A percentile compares a stretch with the other conserved stretches of the same genome.
phyloP scores from a whole-genome alignment of 768 basidiomycete species.

The Daedaleopsis sinensis region DNA sequence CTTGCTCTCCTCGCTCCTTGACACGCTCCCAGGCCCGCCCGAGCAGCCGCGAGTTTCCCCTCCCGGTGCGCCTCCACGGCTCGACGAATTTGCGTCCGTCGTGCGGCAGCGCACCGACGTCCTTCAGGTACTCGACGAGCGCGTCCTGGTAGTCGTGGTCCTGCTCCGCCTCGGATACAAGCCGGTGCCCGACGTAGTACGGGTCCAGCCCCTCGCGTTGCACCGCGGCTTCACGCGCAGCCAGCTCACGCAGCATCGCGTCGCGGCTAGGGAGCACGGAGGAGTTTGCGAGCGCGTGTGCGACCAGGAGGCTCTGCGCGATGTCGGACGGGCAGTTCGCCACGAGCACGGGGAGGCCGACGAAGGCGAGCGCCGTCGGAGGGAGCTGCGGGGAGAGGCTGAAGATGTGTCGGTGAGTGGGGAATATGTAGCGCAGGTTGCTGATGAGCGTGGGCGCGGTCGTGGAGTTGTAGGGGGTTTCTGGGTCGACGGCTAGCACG shows the following conservation, averaged over 20 bases:
- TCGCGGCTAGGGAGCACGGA: conserved; percentile 43
- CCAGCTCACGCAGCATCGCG: conserved; percentile 44
- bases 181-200: conserved; percentile 49
- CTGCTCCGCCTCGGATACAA: conserved; percentile 34
- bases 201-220: conserved; percentile 51
- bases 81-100: conserved; percentile 52
- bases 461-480: conserved; percentile 23
- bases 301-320: conserved; percentile 52
- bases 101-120: conserved; percentile 38
- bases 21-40: conserved; percentile 49
- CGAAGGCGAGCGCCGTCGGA: conserved; percentile 54
- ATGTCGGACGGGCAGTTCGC: conserved; percentile 51
- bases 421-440: conserved; percentile 58
- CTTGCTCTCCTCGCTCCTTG: conserved; percentile 41
- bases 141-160: conserved; percentile 38
- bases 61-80: conserved; percentile 46
- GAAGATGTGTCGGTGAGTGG: conserved; percentile 56
- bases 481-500: conserved; percentile 23
- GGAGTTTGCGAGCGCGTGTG: conserved; percentile 47
- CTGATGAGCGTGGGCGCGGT: conserved; percentile 39
- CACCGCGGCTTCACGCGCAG: conserved; percentile 42
- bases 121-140: conserved; percentile 33
- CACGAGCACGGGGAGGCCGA: conserved; percentile 53
- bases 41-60: conserved; percentile 38
- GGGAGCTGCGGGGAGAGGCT: conserved; percentile 51